These are phyloP conservation scores for Didymella sp. DNA, from an alignment of 2,329 filamentous ascomycete species.

Conservation along the genomic window DNA sequence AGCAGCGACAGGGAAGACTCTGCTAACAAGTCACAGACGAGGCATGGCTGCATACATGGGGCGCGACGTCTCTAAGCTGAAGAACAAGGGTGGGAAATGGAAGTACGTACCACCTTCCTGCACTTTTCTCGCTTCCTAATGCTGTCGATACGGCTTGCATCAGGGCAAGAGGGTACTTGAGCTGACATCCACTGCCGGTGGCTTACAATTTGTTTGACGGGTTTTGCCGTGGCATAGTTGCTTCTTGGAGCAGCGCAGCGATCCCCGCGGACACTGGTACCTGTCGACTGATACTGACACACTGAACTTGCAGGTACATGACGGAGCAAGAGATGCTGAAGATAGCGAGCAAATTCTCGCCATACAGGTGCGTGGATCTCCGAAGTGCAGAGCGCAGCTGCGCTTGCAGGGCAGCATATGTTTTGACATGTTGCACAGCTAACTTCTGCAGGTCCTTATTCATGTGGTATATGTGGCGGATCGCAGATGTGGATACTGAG, in stretches of 20 bases:
- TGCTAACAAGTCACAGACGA: constrained; percentile 55
- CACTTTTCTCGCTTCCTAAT: not conserved
- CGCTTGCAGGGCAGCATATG: not conserved
- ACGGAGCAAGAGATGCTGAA: constrained; percentile 89
- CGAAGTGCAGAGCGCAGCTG: constrained; percentile 4
- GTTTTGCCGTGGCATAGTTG: not conserved
- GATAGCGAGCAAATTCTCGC: constrained; percentile 77
- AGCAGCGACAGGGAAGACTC: constrained; percentile 10
- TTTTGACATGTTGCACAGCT: constrained; percentile 11
- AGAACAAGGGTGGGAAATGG: constrained; percentile 83
- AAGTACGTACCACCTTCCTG: constrained; percentile 58
- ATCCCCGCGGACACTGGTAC: not conserved
- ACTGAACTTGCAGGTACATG: constrained; percentile 69
- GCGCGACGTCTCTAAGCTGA: constrained; percentile 82
- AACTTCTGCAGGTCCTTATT: constrained; percentile 71
- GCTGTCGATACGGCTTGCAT: not conserved
- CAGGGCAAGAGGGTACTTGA: not conserved
- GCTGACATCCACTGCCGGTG: not conserved
- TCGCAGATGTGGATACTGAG: constrained; percentile 77
- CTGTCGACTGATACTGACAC: constrained; percentile 1
- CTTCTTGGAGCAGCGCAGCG: not conserved
- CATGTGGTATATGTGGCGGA: constrained; percentile 99
- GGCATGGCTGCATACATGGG: constrained; percentile 91
- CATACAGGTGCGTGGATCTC: constrained; percentile 68
- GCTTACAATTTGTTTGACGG: not conserved